These are phyloP conservation scores for Agrocybe pediades DNA, from an alignment of 768 basidiomycete species.

Conservation along the genomic window DNA sequence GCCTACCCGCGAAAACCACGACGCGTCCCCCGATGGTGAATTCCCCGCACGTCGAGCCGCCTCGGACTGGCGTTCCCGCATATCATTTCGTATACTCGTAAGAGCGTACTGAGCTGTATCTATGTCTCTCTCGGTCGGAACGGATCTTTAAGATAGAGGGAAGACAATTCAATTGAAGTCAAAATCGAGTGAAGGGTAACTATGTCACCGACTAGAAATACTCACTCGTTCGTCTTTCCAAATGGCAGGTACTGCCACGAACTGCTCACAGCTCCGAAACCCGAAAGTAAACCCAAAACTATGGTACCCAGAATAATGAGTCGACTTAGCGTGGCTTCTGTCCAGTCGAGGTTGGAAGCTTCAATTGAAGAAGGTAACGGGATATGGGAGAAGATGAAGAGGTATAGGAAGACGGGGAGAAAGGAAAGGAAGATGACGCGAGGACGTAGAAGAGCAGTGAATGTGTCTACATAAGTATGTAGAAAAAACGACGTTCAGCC, in stretches of 20 bases:
- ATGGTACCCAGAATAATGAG: conserved; percentile 77
- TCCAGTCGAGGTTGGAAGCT: conserved; percentile 42
- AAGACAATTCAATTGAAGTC: too few relatives aligned
- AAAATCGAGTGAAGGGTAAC: neutral
- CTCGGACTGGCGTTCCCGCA: conserved; percentile 40
- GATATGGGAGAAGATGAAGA: conserved; percentile 64
- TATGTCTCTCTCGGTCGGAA: conserved; percentile 54
- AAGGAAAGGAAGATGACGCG: conserved; percentile 44
- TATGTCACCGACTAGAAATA: neutral
- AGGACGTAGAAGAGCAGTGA: conserved; percentile 27
- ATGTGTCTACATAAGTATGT: too few relatives aligned
- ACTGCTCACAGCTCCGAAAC: conserved; percentile 73
- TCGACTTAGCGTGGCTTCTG: conserved; percentile 48
- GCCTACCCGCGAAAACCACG: neutral
- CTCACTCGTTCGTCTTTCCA: conserved; percentile 30
- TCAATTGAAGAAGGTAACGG: conserved; percentile 60
- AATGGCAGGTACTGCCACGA: conserved; percentile 62
- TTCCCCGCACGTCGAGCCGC: conserved; percentile 21
- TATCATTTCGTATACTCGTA: conserved; percentile 59
- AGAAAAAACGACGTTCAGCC: too few relatives aligned
- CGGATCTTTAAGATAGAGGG: too few relatives aligned
- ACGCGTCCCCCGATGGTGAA: conserved; percentile 7
- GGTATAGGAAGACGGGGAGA: conserved; percentile 53
- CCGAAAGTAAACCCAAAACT: conserved; percentile 79
- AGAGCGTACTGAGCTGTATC: conserved; percentile 58